A percentile compares a stretch with the other conserved stretches of the same genome.
Evolutionary conservation across 78 protist species (phyloP).

Genomic region (Creolimax fragrantissima): DNA sequence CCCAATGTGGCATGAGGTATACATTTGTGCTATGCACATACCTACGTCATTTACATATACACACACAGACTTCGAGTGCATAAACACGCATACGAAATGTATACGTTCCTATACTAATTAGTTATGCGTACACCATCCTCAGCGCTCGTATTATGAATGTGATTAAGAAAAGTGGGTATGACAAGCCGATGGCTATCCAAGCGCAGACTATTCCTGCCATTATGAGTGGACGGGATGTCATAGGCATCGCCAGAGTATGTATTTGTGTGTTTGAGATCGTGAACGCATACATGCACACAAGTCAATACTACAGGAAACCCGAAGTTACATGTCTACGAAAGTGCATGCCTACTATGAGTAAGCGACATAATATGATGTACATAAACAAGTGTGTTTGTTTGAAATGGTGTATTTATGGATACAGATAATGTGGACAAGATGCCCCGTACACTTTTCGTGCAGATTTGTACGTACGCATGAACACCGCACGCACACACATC

Average conservation of each 20-base stretch:
- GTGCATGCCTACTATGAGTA: not conserved
- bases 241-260: conserved; percentile 51
- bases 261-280: not conserved
- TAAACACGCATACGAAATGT: not conserved
- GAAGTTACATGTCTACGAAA: not conserved
- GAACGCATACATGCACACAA: not conserved
- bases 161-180: conserved; percentile 34
- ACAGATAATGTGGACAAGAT: too few relatives aligned
- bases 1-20: conserved; percentile 60
- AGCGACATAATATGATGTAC: not conserved
- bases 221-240: conserved; percentile 87
- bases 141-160: conserved; percentile 12
- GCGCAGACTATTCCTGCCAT: conserved; percentile 78
- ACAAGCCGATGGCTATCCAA: conserved; percentile 85
- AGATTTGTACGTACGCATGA: too few relatives aligned
- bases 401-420: too few relatives aligned
- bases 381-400: too few relatives aligned
- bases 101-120: too few relatives aligned
- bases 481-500: not conserved
- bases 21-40: too few relatives aligned
- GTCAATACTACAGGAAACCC: too few relatives aligned
- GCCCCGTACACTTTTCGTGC: too few relatives aligned
- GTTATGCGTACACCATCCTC: not conserved
- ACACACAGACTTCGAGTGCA: too few relatives aligned
- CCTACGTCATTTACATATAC: not conserved